Conservation (phyloP, 2,329 filamentous ascomycete species). For the Setomelanomma holmii region DNA sequence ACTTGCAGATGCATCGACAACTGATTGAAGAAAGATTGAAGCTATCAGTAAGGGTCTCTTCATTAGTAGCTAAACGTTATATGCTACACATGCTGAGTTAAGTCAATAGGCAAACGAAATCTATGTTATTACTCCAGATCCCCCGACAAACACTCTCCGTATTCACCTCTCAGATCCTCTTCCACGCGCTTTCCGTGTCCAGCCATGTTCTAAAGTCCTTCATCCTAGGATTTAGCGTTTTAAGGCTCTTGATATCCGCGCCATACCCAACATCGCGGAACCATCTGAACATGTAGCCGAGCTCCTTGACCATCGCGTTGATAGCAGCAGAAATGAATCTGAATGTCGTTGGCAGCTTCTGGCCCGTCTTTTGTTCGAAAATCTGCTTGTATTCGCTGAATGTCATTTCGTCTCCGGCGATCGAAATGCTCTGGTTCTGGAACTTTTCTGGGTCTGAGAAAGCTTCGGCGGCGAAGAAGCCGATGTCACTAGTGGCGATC, state of each 20-base stretch:
- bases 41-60: too few species aligned
- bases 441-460: slow-evolving; percentile 52
- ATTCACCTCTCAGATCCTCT: too few species aligned
- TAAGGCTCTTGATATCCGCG: slow-evolving; percentile 52
- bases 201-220: slow-evolving; percentile 56
- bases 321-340: slow-evolving; percentile 38
- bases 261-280: slow-evolving; percentile 52
- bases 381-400: slow-evolving; percentile 48
- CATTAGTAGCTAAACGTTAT: too few species aligned
- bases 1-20: too few species aligned
- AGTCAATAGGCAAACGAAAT: too few species aligned
- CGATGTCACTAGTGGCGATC: slow-evolving; percentile 54
- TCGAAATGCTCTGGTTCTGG: slow-evolving; percentile 49
- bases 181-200: slow-evolving; percentile 48
- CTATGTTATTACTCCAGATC: too few species aligned
- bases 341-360: slow-evolving; percentile 51
- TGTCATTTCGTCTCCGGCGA: slow-evolving; percentile 60
- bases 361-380: slow-evolving; percentile 54
- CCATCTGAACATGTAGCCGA: slow-evolving; percentile 57
- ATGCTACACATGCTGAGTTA: too few species aligned
- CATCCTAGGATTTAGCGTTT: slow-evolving; percentile 51
- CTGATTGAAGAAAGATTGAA: too few species aligned
- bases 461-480: slow-evolving; percentile 55
- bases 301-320: slow-evolving; percentile 45
- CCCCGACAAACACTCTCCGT: too few species aligned